A percentile compares a stretch with the other conserved stretches of the same genome.
Conservation (phyloP, 2,329 filamentous ascomycete genomes). For the Fusarium torreyae region DNA sequence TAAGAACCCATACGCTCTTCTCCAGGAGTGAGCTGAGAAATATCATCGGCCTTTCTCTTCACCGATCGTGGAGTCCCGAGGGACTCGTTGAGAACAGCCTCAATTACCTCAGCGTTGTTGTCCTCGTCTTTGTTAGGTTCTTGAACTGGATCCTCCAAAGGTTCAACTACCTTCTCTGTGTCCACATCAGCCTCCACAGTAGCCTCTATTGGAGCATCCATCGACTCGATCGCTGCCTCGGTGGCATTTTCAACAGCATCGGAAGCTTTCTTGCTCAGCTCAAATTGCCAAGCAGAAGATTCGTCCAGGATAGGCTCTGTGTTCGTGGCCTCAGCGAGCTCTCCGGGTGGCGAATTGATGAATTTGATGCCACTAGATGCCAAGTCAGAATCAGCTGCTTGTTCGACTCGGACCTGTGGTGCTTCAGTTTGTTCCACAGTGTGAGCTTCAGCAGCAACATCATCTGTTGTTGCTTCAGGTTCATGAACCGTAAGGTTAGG, state of each 20-base stretch:
- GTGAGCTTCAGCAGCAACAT: neutral
- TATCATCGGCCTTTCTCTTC: slow-evolving; percentile 51
- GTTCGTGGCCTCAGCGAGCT: slow-evolving; percentile 5
- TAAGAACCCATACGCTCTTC: slow-evolving; percentile 18
- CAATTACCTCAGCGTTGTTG: neutral
- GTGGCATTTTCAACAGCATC: neutral
- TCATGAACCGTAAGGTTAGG: neutral
- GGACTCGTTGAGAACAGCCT: neutral
- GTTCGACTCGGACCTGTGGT: neutral
- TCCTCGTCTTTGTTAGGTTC: neutral
- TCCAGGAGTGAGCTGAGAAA: slow-evolving; percentile 43
- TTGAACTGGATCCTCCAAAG: neutral
- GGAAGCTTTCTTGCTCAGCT: slow-evolving; percentile 49
- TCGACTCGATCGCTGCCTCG: neutral
- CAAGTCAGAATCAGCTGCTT: slow-evolving; percentile 39
- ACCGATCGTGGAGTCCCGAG: slow-evolving; percentile 6
- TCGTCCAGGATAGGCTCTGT: slow-evolving; percentile 44
- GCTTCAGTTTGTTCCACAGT: neutral
- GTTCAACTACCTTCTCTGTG: slow-evolving; percentile 16
- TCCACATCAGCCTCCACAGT: slow-evolving; percentile 9
- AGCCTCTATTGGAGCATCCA: slow-evolving; percentile 13
- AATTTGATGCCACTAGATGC: slow-evolving; percentile 54
- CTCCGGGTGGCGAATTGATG: slow-evolving; percentile 46
- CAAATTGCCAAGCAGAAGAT: slow-evolving; percentile 52
- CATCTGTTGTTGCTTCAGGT: neutral